phyloP scores from a whole-genome alignment of 176 grass and related monocot genomes.

The Oryza meyeriana region DNA sequence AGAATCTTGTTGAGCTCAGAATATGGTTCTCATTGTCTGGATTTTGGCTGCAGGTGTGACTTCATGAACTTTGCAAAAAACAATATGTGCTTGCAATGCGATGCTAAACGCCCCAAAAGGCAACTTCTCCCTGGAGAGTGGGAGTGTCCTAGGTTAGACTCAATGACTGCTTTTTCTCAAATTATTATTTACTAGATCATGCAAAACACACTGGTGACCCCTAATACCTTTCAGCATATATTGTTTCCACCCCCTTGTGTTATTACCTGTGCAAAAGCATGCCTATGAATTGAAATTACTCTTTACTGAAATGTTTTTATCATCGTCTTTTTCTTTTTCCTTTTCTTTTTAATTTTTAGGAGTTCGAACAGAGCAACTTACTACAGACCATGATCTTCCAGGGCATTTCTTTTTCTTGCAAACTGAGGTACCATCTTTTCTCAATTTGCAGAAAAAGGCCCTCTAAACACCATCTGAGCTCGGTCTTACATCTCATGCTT shows the following conservation, averaged over 20 bases:
- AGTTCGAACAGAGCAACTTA: too few species aligned
- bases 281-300: background rate
- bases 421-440: too few species aligned
- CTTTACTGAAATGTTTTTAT: background rate
- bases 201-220: background rate
- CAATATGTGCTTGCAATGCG: slow-evolving; percentile 81
- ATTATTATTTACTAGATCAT: background rate
- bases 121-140: slow-evolving; percentile 93
- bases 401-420: too few species aligned
- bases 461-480: background rate
- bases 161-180: slow-evolving; percentile 22
- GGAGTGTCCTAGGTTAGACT: slow-evolving; percentile 86
- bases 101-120: slow-evolving; percentile 88
- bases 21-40: slow-evolving; percentile 30
- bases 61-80: slow-evolving; percentile 99
- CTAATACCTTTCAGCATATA: slow-evolving; percentile 7
- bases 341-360: too few species aligned
- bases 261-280: slow-evolving; percentile 7
- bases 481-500: too few species aligned
- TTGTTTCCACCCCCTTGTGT: slow-evolving; percentile 3
- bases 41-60: slow-evolving; percentile 76
- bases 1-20: slow-evolving; percentile 29
- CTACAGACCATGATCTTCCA: too few species aligned
- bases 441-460: background rate
- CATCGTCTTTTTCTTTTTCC: too few species aligned